Evolutionary conservation across 2,329 filamentous ascomycete genomes (phyloP), one percentile per base, ranked within the genome.

Genomic region (Aspergillus sp.): DNA sequence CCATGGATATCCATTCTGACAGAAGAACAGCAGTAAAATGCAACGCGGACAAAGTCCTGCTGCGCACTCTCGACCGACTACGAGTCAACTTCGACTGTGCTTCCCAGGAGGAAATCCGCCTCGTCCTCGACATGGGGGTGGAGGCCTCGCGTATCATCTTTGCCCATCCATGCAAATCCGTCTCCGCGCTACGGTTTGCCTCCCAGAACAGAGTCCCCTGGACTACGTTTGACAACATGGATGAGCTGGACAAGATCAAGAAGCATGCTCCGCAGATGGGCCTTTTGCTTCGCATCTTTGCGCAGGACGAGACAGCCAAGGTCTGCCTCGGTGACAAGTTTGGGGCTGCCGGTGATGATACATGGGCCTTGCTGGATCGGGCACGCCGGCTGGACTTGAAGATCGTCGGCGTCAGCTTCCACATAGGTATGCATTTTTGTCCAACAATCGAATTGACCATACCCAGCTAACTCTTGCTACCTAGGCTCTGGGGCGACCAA

Each of bases 31-130:
- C 60, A 9, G 57, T 61, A 4, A 62, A 62, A 52, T 61, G 56
- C 50, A 62, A 62, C 37, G 46, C 53, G 2, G 58, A 62, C 32
- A 46, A 44, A 9, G 49, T 36, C 1, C 40, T 62, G 3, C 47
- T 62, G 12, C 47, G 47, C n/a, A 37, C 42, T 10, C 53, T 62
- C 8, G 53, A 51, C 10, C 42, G 51, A 2, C 40, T 58, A 5
- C 57, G 56, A 6, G 47, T 48, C 8, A 48, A 52, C 5, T 62
- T 62, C 13, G 60, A 62, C 37, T 62, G 60, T 39, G 58, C 60
- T 2, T 62, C 59, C 0, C 45, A 48, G 5, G 48, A 51, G 35
- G 59, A 61, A 37, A 51, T 62, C 7, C 40, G 48, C 12, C 33
- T 39, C 4, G 50, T 62, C 12, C 45, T 57, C 5, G 42, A 42